Percentiles rank a stretch among this genome's conserved stretches.
phyloP scores from a whole-genome alignment of 257 asterid species.

The Gardenia jasminoides region DNA sequence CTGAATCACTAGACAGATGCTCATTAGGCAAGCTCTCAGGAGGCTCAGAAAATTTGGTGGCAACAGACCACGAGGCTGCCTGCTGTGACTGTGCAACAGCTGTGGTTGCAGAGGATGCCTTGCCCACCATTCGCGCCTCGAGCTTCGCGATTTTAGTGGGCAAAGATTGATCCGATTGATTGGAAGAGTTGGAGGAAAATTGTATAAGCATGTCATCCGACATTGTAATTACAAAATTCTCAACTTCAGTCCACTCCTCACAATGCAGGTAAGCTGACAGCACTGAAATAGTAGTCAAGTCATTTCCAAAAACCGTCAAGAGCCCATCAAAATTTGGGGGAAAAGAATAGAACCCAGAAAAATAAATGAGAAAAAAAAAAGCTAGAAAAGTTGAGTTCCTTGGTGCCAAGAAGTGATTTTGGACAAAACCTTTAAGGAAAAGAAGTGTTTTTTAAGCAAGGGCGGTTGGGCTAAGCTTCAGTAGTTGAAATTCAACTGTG shows the following conservation, averaged over 20 bases:
- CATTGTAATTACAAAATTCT: conserved; percentile 39
- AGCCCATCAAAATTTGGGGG: conserved; percentile 12
- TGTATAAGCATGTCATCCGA: conserved; percentile 72
- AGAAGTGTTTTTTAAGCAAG: conserved; percentile 21
- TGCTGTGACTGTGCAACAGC: conserved; percentile 44
- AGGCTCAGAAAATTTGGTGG: conserved; percentile 43
- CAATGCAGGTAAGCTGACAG: conserved; percentile 37
- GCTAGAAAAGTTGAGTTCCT: conserved; percentile 7
- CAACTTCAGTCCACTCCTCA: conserved; percentile 18
- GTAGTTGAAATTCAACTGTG: conserved; percentile 22
- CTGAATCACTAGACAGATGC: conserved; percentile 65
- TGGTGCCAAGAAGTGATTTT: conserved; percentile 16
- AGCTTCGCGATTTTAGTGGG: conserved; percentile 79
- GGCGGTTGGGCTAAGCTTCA: conserved; percentile 4
- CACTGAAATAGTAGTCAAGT: conserved; percentile 15
- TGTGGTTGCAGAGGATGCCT: conserved; percentile 52
- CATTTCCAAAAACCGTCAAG: conserved; percentile 19
- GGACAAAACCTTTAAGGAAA: conserved; percentile 21
- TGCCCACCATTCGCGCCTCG: conserved; percentile 91
- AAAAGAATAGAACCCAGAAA: not conserved
- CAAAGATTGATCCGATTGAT: conserved; percentile 75
- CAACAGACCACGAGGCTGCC: conserved; percentile 41
- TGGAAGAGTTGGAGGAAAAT: conserved; percentile 86
- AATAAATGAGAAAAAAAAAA: not conserved
- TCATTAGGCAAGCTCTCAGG: conserved; percentile 38